Evolutionary conservation across 139 green algal genomes (phyloP).

Genomic region (Pseudopediastrum boryanum): DNA sequence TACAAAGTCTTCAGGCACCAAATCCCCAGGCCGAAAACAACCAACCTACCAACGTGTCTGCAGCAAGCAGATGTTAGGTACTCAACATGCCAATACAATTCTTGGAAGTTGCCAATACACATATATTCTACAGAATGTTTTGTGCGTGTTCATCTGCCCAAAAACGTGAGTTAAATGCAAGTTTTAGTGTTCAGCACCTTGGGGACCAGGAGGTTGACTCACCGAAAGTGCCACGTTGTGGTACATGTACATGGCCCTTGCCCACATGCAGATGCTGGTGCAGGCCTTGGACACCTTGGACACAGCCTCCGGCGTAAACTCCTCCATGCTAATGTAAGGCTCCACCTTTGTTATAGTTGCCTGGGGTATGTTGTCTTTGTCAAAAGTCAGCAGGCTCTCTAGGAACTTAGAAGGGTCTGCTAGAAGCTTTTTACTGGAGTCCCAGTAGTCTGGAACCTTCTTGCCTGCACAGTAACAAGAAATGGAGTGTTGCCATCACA

Average conservation of each 20-base stretch:
- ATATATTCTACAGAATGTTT: too few species aligned
- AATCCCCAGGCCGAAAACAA: too few species aligned
- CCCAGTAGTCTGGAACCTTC: slow-evolving; percentile 87
- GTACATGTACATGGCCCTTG: slow-evolving; percentile 84
- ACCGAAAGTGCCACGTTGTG: slow-evolving; percentile 74
- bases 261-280: slow-evolving; percentile 91
- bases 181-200: too few species aligned
- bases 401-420: slow-evolving; percentile 80
- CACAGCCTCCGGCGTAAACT: slow-evolving; percentile 77
- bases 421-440: slow-evolving; percentile 75
- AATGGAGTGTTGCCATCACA: neutral
- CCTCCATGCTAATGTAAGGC: slow-evolving; percentile 71
- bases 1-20: slow-evolving; percentile 5
- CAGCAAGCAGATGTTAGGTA: too few species aligned
- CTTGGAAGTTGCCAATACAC: too few species aligned
- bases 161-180: too few species aligned
- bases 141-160: too few species aligned
- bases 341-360: slow-evolving; percentile 67
- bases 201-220: too few species aligned
- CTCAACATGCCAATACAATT: too few species aligned
- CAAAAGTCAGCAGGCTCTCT: slow-evolving; percentile 75
- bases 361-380: slow-evolving; percentile 85
- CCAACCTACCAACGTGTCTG: too few species aligned
- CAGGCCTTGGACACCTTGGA: slow-evolving; percentile 84
- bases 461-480: slow-evolving; percentile 29